These are phyloP conservation scores for Rusavskia elegans DNA, from an alignment of 495 filamentous ascomycete genomes.

Conservation along the genomic window DNA sequence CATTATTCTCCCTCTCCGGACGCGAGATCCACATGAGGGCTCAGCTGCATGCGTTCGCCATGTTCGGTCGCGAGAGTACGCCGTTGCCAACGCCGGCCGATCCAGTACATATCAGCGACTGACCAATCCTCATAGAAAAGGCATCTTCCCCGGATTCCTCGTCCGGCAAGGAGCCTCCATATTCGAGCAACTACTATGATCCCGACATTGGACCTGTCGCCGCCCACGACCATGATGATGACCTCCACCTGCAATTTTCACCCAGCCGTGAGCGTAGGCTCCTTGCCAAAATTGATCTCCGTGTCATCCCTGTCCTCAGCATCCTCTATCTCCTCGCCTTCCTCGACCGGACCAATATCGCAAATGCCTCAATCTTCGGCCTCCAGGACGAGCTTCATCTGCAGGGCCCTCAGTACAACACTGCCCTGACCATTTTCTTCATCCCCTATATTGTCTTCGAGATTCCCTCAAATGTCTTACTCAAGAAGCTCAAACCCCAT, in stretches of 20 bases:
- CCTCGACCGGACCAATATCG: slow-evolving; percentile 63
- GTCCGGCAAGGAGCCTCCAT: not conserved
- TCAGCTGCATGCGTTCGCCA: not conserved
- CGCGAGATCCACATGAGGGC: not conserved
- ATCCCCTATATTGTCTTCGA: slow-evolving; percentile 76
- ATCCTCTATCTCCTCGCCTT: slow-evolving; percentile 79
- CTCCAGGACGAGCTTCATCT: slow-evolving; percentile 24
- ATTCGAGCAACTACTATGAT: slow-evolving; percentile 16
- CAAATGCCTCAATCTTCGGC: slow-evolving; percentile 44
- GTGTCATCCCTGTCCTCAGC: slow-evolving; percentile 66
- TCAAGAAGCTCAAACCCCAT: slow-evolving; percentile 68
- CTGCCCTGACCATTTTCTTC: slow-evolving; percentile 68
- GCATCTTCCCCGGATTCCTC: slow-evolving; percentile 5
- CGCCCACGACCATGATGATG: slow-evolving; percentile 20
- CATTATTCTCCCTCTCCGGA: too few species aligned
- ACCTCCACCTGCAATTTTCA: slow-evolving; percentile 29
- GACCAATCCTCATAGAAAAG: not conserved
- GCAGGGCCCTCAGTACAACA: slow-evolving; percentile 44
- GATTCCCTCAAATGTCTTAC: slow-evolving; percentile 77
- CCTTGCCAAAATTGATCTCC: slow-evolving; percentile 61
- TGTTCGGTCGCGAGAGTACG: not conserved
- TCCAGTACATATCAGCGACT: too few species aligned
- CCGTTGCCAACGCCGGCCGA: too few species aligned
- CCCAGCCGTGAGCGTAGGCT: slow-evolving; percentile 57
- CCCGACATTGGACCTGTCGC: slow-evolving; percentile 9